A percentile compares a stretch with the other conserved stretches of the same genome.
These are phyloP conservation scores for Ocimum tenuiflorum DNA, from an alignment of 257 asterid genomes.

Conservation along the genomic window DNA sequence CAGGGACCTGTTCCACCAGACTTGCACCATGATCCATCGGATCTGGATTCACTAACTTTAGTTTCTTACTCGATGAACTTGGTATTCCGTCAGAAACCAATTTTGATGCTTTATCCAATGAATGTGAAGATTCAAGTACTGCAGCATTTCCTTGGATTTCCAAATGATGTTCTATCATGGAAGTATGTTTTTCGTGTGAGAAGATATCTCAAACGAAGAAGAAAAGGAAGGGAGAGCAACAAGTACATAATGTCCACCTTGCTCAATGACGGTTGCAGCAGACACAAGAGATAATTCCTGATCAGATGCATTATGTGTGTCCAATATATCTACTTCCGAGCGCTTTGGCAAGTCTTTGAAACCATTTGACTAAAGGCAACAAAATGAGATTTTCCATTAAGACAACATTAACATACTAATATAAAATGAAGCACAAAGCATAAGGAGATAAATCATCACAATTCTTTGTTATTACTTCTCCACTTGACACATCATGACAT, in stretches of 20 bases:
- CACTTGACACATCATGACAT: background rate
- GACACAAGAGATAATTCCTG: conserved; percentile 26
- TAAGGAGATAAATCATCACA: background rate
- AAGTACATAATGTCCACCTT: conserved; percentile 32
- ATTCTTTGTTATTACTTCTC: background rate
- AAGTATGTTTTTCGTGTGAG: background rate
- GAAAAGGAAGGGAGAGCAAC: background rate
- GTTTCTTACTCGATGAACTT: conserved; percentile 42
- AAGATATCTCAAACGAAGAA: background rate
- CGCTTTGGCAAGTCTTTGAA: conserved; percentile 27
- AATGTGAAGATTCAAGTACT: conserved; percentile 28
- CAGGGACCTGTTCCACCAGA: conserved; percentile 22
- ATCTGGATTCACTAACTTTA: conserved; percentile 35
- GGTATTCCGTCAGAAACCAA: conserved; percentile 29
- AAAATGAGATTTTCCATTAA: conserved; percentile 13
- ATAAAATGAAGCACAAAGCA: background rate
- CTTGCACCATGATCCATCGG: conserved; percentile 22
- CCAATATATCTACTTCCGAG: conserved; percentile 27
- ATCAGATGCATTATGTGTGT: conserved; percentile 25
- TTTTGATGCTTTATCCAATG: conserved; percentile 22
- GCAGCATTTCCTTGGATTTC: conserved; percentile 34
- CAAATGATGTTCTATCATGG: conserved; percentile 30
- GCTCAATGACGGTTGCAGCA: conserved; percentile 23
- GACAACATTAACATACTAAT: conserved; percentile 14
- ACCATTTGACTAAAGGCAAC: conserved; percentile 34